Evolutionary conservation across 2,329 filamentous ascomycete species (phyloP).

Genomic region (Colletotrichum shisoi): DNA sequence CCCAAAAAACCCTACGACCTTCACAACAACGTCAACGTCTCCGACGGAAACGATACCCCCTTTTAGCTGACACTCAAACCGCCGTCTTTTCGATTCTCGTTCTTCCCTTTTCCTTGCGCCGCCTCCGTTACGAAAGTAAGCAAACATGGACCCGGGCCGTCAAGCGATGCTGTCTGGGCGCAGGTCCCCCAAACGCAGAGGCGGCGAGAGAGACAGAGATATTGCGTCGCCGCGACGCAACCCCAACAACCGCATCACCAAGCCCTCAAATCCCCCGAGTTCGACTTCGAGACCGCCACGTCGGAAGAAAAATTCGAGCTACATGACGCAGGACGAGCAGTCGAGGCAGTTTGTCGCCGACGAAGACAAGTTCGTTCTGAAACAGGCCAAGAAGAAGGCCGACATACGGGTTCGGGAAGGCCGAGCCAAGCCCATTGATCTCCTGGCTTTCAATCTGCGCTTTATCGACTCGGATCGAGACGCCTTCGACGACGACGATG

Average conservation of each 20-base stretch:
- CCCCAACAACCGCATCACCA: slow-evolving; percentile 64
- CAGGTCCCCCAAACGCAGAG: slow-evolving; percentile 51
- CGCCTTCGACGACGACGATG: slow-evolving; percentile 84
- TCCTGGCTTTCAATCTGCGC: slow-evolving; percentile 87
- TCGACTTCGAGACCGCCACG: slow-evolving; percentile 42
- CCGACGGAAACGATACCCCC: slow-evolving; percentile 8
- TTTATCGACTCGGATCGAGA: slow-evolving; percentile 87
- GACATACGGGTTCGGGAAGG: slow-evolving; percentile 92
- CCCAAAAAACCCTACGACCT: not conserved
- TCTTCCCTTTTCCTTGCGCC: not conserved
- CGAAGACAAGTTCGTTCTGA: slow-evolving; percentile 94
- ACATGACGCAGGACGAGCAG: slow-evolving; percentile 78
- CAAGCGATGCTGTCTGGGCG: slow-evolving; percentile 61
- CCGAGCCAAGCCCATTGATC: slow-evolving; percentile 90
- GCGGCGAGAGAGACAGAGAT: slow-evolving; percentile 24
- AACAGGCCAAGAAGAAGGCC: slow-evolving; percentile 97
- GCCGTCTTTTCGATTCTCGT: not conserved
- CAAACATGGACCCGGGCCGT: slow-evolving; percentile 62
- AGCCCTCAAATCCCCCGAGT: slow-evolving; percentile 51
- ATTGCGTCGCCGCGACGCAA: slow-evolving; percentile 65
- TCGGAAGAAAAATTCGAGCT: slow-evolving; percentile 49
- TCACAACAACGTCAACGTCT: slow-evolving; percentile 13
- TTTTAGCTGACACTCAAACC: not conserved
- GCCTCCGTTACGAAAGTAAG: not conserved
- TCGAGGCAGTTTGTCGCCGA: slow-evolving; percentile 86